A percentile compares a stretch with the other conserved stretches of the same genome.
Evolutionary conservation across 441 rosid genomes (phyloP).

Genomic region (Aleurites moluccanus): DNA sequence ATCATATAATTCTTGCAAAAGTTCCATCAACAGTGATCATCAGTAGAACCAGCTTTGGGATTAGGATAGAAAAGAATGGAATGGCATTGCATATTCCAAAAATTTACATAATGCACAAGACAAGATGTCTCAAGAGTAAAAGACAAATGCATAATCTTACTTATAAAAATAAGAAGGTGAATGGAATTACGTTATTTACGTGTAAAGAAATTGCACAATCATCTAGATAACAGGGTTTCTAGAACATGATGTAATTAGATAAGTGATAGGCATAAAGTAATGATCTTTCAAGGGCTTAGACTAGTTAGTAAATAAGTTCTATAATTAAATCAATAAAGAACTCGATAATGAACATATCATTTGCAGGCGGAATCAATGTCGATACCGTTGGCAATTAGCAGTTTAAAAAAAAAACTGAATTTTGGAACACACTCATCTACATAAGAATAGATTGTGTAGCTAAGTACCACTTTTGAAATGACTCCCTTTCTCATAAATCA

Average conservation of each 20-base stretch:
- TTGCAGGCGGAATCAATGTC: neutral
- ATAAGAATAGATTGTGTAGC: neutral
- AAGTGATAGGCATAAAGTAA: neutral
- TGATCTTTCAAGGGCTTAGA: constrained; percentile 1
- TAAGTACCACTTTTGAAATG: neutral
- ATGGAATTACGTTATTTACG: neutral
- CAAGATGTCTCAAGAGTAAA: constrained; percentile 4
- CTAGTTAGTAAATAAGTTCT: neutral
- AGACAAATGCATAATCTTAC: neutral
- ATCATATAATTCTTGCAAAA: constrained; percentile 5
- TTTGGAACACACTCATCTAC: constrained; percentile 3
- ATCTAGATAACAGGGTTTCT: neutral
- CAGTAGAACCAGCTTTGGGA: neutral
- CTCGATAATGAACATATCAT: neutral
- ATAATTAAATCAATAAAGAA: neutral
- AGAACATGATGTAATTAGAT: neutral
- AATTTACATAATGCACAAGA: neutral
- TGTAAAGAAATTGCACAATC: neutral
- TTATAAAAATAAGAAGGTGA: constrained; percentile 4
- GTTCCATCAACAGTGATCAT: neutral
- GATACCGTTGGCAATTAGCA: neutral
- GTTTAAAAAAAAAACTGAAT: constrained; percentile 1
- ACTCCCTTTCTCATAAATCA: neutral
- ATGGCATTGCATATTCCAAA: neutral
- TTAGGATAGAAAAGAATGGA: neutral